phyloP scores from a whole-genome alignment of 2,329 filamentous ascomycete genomes.

The Sclerotinia minor region DNA sequence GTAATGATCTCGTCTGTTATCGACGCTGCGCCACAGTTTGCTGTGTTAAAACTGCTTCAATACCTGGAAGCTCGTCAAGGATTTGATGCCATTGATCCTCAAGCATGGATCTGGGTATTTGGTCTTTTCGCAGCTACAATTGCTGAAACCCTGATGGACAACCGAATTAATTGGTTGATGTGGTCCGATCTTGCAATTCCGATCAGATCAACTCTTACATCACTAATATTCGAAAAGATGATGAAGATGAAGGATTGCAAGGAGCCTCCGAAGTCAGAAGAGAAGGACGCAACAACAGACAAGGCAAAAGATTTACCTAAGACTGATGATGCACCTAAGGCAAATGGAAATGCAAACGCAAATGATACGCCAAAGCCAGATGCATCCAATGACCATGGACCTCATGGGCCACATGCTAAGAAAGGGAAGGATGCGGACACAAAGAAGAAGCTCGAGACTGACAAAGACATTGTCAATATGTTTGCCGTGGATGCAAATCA shows the following conservation, averaged over 20 bases:
- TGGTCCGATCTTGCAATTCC: slow-evolving; percentile 44
- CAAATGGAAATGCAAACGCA: slow-evolving; percentile 15
- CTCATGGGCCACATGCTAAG: slow-evolving; percentile 10
- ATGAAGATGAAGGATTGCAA: slow-evolving; percentile 69
- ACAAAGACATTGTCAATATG: slow-evolving; percentile 72
- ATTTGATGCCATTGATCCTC: slow-evolving; percentile 26
- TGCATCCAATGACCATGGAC: slow-evolving; percentile 10
- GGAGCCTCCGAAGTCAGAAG: slow-evolving; percentile 45
- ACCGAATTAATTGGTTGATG: slow-evolving; percentile 32
- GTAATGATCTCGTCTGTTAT: slow-evolving; percentile 27
- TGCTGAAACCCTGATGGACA: slow-evolving; percentile 29
- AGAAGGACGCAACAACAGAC: slow-evolving; percentile 18
- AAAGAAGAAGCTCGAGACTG: slow-evolving; percentile 47
- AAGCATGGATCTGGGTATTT: slow-evolving; percentile 32
- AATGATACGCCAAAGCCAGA: not conserved
- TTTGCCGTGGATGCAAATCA: slow-evolving; percentile 70
- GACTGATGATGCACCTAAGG: slow-evolving; percentile 1
- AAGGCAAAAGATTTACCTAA: slow-evolving; percentile 18
- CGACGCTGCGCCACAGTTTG: slow-evolving; percentile 34
- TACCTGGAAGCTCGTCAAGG: slow-evolving; percentile 31
- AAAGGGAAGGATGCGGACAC: slow-evolving; percentile 14
- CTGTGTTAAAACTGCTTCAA: slow-evolving; percentile 31
- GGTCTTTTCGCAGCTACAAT: slow-evolving; percentile 28
- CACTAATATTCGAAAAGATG: slow-evolving; percentile 72
- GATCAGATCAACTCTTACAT: slow-evolving; percentile 66